Conservation (phyloP, 768 basidiomycete genomes). For the Sarcomyxa edulis region DNA sequence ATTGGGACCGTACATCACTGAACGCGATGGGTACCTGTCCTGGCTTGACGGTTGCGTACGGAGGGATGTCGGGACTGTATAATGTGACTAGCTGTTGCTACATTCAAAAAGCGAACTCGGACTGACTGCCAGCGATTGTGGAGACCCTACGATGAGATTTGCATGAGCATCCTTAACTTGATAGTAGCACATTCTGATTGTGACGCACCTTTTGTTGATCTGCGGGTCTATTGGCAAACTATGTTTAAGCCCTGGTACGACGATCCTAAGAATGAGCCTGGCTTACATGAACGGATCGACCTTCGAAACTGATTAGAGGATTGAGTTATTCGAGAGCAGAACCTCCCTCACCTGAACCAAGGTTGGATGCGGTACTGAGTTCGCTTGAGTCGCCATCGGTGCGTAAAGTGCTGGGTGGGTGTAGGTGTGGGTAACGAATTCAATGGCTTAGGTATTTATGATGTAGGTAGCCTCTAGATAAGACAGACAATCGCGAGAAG, state of each 20-base stretch:
- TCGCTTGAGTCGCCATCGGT: slow-evolving; percentile 63
- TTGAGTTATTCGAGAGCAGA: neutral
- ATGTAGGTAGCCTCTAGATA: no score
- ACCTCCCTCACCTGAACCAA: slow-evolving; percentile 44
- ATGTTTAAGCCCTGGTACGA: neutral
- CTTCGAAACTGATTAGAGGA: slow-evolving; percentile 22
- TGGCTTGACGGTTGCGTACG: slow-evolving; percentile 55
- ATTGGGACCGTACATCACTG: neutral
- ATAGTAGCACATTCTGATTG: neutral
- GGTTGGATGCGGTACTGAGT: slow-evolving; percentile 56
- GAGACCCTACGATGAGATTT: slow-evolving; percentile 35
- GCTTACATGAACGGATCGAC: slow-evolving; percentile 68
- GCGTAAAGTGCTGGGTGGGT: no score
- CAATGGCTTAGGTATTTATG: no score
- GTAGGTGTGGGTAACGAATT: no score
- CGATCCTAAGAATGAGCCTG: neutral
- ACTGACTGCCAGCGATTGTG: slow-evolving; percentile 76
- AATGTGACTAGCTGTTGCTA: neutral
- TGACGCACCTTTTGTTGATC: slow-evolving; percentile 55
- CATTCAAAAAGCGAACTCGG: neutral
- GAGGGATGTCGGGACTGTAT: slow-evolving; percentile 57
- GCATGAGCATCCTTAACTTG: neutral
- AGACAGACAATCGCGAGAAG: no score
- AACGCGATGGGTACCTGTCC: slow-evolving; percentile 35
- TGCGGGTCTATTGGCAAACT: slow-evolving; percentile 23